Base-by-base conservation (phyloP, 148 eudicot species). In the Chenopodium berlandieri region DNA sequence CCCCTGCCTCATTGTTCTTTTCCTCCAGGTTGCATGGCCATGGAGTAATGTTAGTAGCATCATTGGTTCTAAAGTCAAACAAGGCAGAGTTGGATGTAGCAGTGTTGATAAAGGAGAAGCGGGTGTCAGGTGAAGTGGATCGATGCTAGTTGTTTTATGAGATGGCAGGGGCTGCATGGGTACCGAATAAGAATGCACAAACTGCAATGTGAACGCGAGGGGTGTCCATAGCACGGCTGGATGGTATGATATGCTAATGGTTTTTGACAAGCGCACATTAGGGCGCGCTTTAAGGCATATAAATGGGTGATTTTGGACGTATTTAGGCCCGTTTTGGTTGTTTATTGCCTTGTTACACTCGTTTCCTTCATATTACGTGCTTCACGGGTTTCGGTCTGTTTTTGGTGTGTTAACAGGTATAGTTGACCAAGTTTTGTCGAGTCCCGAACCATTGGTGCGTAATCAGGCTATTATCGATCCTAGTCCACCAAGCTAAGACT, bases 181-280 rank as follows among this genome's bases (percentile, higher is more conserved):
- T 83, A 12, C 90, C 92, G 79, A 89, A 92, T 0, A 93, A 93
- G 82, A 92, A 92, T 14, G 91, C 88, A 25, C 88, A 80, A 22
- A 87, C 93, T 4, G 87, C 91, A 1, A 92, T 82, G 70, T 92
- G 96, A 16, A 62, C 80, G 3, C 4, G 32, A 25, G 76, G 80
- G 1, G 5, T 44, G 54, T 32, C n/a, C 62, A 48, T 23, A 16
- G 22, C 8, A 50, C 3, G 17, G 16, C 2, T 10, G 56, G 16
- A 10, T 2, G 56, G 56, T 52, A 52, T 10, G 56, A 2, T 52
- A 13, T 52, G 56, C 12, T 52, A 14, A 14, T 50, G 60, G 60
- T 56, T 22, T n/a, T n/a, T n/a, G n/a, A n/a, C n/a, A n/a, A n/a
- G n/a, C n/a, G n/a, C n/a, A n/a, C n/a, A n/a, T n/a, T n/a, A n/a